Percentiles rank a stretch among this genome's conserved stretches.
These are phyloP conservation scores for Annona squamosa DNA, from an alignment of 164 flowering plant species.

Conservation along the genomic window DNA sequence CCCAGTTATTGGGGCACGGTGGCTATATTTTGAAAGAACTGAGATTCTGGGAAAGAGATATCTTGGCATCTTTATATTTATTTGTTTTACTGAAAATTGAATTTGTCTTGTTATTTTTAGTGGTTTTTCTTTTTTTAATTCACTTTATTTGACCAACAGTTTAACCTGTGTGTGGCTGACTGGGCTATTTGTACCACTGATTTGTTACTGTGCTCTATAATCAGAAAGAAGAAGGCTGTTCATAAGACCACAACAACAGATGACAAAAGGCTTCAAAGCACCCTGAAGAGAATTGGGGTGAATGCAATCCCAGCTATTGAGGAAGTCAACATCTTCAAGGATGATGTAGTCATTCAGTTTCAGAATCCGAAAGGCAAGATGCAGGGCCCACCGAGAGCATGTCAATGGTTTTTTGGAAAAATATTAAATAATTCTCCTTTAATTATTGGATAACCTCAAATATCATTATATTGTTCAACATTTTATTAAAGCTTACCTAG, in stretches of 20 bases:
- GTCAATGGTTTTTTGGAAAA: not conserved
- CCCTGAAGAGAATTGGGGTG: constrained; percentile 79
- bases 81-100: too few relatives aligned
- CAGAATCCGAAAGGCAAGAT: constrained; percentile 45
- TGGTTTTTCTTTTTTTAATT: not conserved
- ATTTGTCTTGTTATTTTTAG: not conserved
- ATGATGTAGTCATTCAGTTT: constrained; percentile 58
- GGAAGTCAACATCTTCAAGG: constrained; percentile 68
- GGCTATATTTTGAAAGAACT: not conserved
- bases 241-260: constrained; percentile 90
- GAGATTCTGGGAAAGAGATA: not conserved
- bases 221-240: constrained; percentile 94
- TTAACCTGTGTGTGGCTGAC: not conserved
- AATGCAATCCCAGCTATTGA: constrained; percentile 61
- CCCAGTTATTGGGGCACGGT: too few relatives aligned
- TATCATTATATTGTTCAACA: too few relatives aligned
- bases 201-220: not conserved
- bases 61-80: not conserved
- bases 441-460: too few relatives aligned
- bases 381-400: not conserved
- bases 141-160: not conserved
- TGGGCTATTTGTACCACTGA: not conserved
- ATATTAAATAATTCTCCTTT: too few relatives aligned
- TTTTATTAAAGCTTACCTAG: too few relatives aligned
- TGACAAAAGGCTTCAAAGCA: constrained; percentile 92